Base-by-base conservation (phyloP, 768 basidiomycete genomes). In the Boletus speciosus region DNA sequence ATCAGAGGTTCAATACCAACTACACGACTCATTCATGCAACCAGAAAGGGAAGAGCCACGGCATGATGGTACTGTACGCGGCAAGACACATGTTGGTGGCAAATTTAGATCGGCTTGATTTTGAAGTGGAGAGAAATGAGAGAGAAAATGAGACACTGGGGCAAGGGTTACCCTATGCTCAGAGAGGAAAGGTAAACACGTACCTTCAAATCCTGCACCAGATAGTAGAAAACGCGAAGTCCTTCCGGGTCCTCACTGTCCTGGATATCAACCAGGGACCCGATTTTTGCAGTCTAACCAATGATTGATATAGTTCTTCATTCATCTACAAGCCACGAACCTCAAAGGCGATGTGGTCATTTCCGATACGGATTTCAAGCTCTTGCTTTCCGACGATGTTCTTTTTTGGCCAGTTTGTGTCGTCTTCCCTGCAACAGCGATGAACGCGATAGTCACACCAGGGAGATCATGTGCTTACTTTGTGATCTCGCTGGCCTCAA, bases 61-160 rank as follows among this genome's bases (percentile, higher is more conserved):
- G 29, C 36, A 15, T n/a, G 47, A 51, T 41, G 51, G 34, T 29
- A 32, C 38, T 51, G 34, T 32, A 32, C 38, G 15, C 16, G 23
- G 43, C 46, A 54, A 53, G 32, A 54, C 40, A 52, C 15, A 25
- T 25, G 34, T 41, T 16, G 38, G 23, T 14, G 29, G 40, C 35
- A 48, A 36, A 14, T 48, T 74, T 84, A 93, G 63, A 93, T 98
- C 15, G 97, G 97, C 80, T 99, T 98, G 81, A 99, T 98, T 78
- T 98, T 98, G 88, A 99, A 98, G 79, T 99, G 96, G 36, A 99
- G 83, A 3, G 93, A 93, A 69, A 99, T 98, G 57, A 99, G 82
- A 9, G 97, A 98, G 73, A 98, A 97, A 62, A 99, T 95, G 56
- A 98, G 82, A 74, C 95, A 98, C 96, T 99, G 64, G 6, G 31